Evolutionary conservation across 2,329 filamentous ascomycete genomes (phyloP).

Genomic region (Ambrosiella xylebori): DNA sequence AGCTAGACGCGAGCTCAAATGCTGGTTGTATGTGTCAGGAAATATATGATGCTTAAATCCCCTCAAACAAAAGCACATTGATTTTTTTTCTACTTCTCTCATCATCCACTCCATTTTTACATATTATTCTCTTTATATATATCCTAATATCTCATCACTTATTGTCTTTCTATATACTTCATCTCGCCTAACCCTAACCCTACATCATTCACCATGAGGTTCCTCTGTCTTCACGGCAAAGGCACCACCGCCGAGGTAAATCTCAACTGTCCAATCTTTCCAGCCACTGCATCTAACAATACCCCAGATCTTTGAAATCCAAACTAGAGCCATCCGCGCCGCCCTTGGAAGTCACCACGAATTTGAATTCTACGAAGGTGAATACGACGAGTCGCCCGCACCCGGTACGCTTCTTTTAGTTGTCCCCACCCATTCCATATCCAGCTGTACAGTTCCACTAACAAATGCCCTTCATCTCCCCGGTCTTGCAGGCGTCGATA

Average conservation of each 20-base stretch:
- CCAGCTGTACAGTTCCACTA: too few species aligned
- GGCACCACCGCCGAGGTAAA: constrained; percentile 4
- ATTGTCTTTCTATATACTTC: neutral
- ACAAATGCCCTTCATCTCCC: too few species aligned
- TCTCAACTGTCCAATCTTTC: too few species aligned
- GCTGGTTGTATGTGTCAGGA: neutral
- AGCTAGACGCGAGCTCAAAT: neutral
- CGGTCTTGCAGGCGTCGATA: too few species aligned
- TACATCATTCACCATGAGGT: constrained; percentile 5
- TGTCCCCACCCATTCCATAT: too few species aligned
- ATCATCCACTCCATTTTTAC: neutral
- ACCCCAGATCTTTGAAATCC: too few species aligned
- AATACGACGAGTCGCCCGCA: too few species aligned
- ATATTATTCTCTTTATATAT: neutral
- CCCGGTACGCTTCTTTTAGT: too few species aligned
- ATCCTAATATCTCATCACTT: neutral
- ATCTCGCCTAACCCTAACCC: neutral
- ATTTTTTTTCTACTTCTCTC: neutral
- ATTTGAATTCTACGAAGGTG: too few species aligned
- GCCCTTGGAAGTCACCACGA: too few species aligned
- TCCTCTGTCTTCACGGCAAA: constrained; percentile 14
- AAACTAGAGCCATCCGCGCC: too few species aligned
- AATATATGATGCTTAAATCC: neutral
- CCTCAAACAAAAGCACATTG: neutral
- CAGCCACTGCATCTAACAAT: too few species aligned